Percentiles rank a stretch among this genome's conserved stretches.
Evolutionary conservation across 2,329 filamentous ascomycete species (phyloP).

Genomic region (Fusarium keratoplasticum): DNA sequence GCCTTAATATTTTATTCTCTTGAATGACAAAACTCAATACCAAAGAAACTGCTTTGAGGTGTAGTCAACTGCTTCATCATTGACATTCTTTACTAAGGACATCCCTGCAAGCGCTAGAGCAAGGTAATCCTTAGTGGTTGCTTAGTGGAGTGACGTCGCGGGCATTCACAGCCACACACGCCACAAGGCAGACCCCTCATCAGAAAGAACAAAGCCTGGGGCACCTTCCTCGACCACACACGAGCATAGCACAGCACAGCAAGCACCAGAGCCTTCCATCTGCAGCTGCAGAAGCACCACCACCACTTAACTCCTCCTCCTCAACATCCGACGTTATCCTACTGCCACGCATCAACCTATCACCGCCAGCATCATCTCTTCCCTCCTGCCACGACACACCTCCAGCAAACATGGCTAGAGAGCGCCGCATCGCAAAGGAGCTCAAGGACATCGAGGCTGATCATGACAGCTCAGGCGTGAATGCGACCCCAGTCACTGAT

Average conservation of each 20-base stretch:
- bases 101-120: not conserved
- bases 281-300: constrained; percentile 7
- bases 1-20: not conserved
- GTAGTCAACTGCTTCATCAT: not conserved
- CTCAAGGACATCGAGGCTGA: constrained; percentile 81
- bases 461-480: constrained; percentile 78
- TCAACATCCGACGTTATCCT: not conserved
- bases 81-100: not conserved
- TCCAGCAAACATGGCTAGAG: constrained; percentile 60
- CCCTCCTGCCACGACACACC: not conserved
- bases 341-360: not conserved
- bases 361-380: not conserved
- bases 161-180: not conserved
- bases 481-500: constrained; percentile 71
- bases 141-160: not conserved
- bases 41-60: not conserved
- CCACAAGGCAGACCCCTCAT: constrained; percentile 35
- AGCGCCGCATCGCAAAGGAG: constrained; percentile 78
- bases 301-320: constrained; percentile 5
- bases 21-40: not conserved
- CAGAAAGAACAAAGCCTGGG: not conserved
- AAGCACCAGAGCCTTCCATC: constrained; percentile 5
- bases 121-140: not conserved
- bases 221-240: constrained; percentile 8
- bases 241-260: not conserved